These are phyloP conservation scores for Groenewaldozyma tartarivorans DNA, from an alignment of 805 yeast species.

Conservation along the genomic window DNA sequence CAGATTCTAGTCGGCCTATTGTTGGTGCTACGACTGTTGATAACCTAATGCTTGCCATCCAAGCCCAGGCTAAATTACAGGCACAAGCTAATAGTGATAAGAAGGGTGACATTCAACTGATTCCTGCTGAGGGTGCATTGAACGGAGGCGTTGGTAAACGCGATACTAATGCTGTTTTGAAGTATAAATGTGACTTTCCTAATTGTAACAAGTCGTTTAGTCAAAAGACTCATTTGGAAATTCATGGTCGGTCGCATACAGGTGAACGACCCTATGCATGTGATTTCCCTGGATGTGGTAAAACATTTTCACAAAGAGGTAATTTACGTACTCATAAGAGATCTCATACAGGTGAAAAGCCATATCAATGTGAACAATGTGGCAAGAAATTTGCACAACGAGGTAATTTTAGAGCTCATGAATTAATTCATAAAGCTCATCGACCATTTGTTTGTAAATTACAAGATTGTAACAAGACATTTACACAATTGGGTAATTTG, in stretches of 20 bases:
- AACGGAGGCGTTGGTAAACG: slow-evolving; percentile 71
- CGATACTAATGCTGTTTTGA: slow-evolving; percentile 40
- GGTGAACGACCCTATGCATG: slow-evolving; percentile 82
- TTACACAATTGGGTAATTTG: slow-evolving; percentile 86
- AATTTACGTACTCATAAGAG: slow-evolving; percentile 77
- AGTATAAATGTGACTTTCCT: slow-evolving; percentile 25
- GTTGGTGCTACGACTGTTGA: slow-evolving; percentile 86
- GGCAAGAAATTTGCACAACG: slow-evolving; percentile 73
- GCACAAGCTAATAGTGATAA: slow-evolving; percentile 65
- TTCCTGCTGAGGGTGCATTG: slow-evolving; percentile 48
- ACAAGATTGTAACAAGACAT: slow-evolving; percentile 73
- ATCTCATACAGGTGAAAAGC: slow-evolving; percentile 87
- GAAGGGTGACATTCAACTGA: slow-evolving; percentile 19
- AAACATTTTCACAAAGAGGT: slow-evolving; percentile 84
- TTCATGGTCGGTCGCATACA: slow-evolving; percentile 78
- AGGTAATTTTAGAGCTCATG: slow-evolving; percentile 86
- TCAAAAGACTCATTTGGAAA: slow-evolving; percentile 87
- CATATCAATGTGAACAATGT: slow-evolving; percentile 72
- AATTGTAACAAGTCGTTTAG: slow-evolving; percentile 72
- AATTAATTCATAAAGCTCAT: slow-evolving; percentile 66
- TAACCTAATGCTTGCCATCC: slow-evolving; percentile 82
- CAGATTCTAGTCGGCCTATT: slow-evolving; percentile 18
- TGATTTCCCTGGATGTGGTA: slow-evolving; percentile 51
- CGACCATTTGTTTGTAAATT: slow-evolving; percentile 74
- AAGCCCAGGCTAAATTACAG: slow-evolving; percentile 63